A percentile compares a stretch with the other conserved stretches of the same genome.
Evolutionary conservation across 2,329 filamentous ascomycete species (phyloP).

Genomic region (Gaeumannomyces tritici): DNA sequence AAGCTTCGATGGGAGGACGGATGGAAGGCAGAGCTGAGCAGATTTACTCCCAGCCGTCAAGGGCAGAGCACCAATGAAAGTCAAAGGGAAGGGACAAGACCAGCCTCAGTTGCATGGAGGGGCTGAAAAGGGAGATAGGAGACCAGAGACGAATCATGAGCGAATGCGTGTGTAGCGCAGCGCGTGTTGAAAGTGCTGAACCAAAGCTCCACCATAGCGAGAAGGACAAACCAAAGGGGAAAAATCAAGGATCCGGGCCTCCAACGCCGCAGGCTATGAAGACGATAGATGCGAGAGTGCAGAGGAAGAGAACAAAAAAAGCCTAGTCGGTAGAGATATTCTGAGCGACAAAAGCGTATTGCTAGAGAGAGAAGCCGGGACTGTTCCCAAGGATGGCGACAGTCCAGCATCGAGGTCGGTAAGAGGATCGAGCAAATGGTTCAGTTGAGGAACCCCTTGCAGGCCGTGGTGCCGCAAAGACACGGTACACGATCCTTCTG

Average conservation of each 20-base stretch:
- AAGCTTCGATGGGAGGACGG: neutral
- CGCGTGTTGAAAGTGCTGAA: neutral
- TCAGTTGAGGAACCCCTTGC: conserved; percentile 98
- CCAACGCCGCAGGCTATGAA: neutral
- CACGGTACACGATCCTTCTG: conserved; percentile 94
- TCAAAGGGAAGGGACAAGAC: neutral
- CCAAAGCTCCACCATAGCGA: neutral
- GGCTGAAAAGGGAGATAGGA: neutral
- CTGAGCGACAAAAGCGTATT: neutral
- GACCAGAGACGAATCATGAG: neutral
- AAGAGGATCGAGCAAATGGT: neutral
- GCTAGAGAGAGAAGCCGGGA: neutral
- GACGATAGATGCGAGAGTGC: neutral
- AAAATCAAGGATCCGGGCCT: neutral
- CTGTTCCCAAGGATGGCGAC: neutral
- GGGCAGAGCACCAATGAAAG: neutral
- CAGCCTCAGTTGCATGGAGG: neutral
- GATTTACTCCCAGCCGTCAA: neutral
- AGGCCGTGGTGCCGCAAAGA: conserved; percentile 89
- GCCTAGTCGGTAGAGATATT: neutral
- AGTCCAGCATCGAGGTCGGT: neutral
- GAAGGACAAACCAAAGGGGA: neutral
- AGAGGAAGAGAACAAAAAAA: neutral
- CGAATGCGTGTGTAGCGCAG: neutral
- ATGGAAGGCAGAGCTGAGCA: neutral